Evolutionary conservation across 2,329 filamentous ascomycete species (phyloP), one percentile per base, ranked within the genome.

Genomic region (Penicillium hesseltinei): DNA sequence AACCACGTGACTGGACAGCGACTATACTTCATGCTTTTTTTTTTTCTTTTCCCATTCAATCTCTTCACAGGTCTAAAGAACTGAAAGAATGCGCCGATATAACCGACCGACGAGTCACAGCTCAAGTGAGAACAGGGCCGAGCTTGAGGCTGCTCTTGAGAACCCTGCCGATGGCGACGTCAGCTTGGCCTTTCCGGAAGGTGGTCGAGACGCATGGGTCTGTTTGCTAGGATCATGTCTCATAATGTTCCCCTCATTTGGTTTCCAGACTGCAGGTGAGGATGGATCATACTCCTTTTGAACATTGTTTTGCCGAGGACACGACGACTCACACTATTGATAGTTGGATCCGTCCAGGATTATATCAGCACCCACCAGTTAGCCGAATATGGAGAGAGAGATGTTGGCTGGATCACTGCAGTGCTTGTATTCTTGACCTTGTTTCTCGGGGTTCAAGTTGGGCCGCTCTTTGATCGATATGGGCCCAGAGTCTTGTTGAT

Each of bases 391-490:
- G 73, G 72, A 4, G 68, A 76, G 4, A 68, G 77, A 4, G 75
- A 82, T 40, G 73, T 82, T 0, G 80, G 79, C 21, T 82, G 80
- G 80, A 81, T 82, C 51, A 75, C 76, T 0, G 77, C 79, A 1
- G 60, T 81, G 4, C 76, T 80, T 35, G 73, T 77, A 5, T 81
- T 80, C 45, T 62, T 82, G 1, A 72, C 75, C 0, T 65, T 81
- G 0, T 72, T 78, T 15, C 69, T 80, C 2, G 79, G 77, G 5
- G 75, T 82, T 5, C 79, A 80, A 62, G 73, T 80, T 8, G 80
- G 80, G 0, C 80, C 80, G 1, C 56, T 82, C 4, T 79, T 81
- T 56, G 80, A 82, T 55, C 71, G 72, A 0, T 78, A 81, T 39
- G 81, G 80, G 0, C 77, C 80, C 0, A 70, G 73, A 6, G 56